Conservation (phyloP, 441 rosid genomes). For the Populus tomentosa region DNA sequence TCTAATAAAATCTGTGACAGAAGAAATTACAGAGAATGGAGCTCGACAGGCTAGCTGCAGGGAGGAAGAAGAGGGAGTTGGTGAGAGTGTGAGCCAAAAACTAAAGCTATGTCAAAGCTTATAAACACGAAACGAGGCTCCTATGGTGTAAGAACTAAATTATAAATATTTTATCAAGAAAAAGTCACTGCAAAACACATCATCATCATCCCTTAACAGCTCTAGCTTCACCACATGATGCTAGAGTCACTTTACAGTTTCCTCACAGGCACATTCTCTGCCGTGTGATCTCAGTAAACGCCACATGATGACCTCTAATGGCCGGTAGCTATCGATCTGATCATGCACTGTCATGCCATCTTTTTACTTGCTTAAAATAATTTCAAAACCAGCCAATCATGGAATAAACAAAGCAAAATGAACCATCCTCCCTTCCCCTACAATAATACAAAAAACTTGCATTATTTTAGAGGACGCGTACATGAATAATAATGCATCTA, state of each 20-base stretch:
- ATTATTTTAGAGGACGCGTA: neutral
- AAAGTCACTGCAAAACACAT: constrained; percentile 35
- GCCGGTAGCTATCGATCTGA: neutral
- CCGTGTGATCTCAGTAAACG: constrained; percentile 11
- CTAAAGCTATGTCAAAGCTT: constrained; percentile 8
- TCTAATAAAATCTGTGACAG: too few relatives aligned
- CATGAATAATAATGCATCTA: neutral
- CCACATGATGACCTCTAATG: neutral
- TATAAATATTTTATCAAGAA: neutral
- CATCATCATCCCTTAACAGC: constrained; percentile 26
- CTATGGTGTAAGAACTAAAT: neutral
- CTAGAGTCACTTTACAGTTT: constrained; percentile 10
- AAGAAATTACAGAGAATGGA: neutral
- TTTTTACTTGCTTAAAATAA: constrained; percentile 12
- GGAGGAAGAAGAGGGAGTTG: neutral
- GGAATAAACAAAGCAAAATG: neutral
- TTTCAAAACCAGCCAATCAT: neutral
- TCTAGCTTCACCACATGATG: neutral
- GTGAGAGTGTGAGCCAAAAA: neutral
- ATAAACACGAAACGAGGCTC: constrained; percentile 26
- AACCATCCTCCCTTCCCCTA: constrained; percentile 2
- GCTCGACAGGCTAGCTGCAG: neutral
- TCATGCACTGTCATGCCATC: constrained; percentile 5
- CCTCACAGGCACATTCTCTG: constrained; percentile 12
- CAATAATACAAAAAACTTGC: neutral